Percentiles rank a stretch among this genome's conserved stretches.
phyloP scores from a whole-genome alignment of 805 yeast species.

The Cyberlindnera amylophila region DNA sequence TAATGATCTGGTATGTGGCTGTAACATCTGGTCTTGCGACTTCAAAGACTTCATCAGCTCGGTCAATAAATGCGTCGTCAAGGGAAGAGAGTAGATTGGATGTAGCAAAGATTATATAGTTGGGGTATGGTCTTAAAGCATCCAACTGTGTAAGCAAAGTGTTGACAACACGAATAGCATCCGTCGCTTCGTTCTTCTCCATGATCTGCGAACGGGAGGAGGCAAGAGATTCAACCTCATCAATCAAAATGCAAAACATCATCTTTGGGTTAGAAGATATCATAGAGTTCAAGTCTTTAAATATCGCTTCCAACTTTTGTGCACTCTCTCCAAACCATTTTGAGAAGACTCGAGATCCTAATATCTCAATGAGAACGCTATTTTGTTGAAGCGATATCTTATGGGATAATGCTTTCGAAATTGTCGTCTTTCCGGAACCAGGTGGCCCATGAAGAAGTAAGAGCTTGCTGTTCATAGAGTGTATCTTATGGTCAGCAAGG shows the following conservation, averaged over 20 bases:
- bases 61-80: constrained; percentile 43
- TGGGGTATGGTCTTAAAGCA: constrained; percentile 32
- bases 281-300: constrained; percentile 31
- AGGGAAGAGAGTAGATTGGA: constrained; percentile 36
- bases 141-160: constrained; percentile 41
- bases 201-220: constrained; percentile 35
- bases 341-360: constrained; percentile 41
- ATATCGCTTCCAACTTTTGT: constrained; percentile 35
- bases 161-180: constrained; percentile 41
- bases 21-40: constrained; percentile 33
- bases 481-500: background rate
- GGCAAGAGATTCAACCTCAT: constrained; percentile 45
- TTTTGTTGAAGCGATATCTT: constrained; percentile 32
- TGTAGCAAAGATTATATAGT: constrained; percentile 38
- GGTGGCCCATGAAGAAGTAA: constrained; percentile 41
- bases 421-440: constrained; percentile 44
- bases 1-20: constrained; percentile 31
- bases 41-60: constrained; percentile 36
- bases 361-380: constrained; percentile 37
- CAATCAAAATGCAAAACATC: constrained; percentile 37
- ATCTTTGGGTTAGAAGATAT: constrained; percentile 16
- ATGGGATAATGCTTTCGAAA: constrained; percentile 39
- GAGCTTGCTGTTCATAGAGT: constrained; percentile 15
- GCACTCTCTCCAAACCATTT: constrained; percentile 46
- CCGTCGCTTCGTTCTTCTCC: constrained; percentile 38